Base-by-base conservation (phyloP, 257 asterid genomes). In the Nicotiana paniculata region DNA sequence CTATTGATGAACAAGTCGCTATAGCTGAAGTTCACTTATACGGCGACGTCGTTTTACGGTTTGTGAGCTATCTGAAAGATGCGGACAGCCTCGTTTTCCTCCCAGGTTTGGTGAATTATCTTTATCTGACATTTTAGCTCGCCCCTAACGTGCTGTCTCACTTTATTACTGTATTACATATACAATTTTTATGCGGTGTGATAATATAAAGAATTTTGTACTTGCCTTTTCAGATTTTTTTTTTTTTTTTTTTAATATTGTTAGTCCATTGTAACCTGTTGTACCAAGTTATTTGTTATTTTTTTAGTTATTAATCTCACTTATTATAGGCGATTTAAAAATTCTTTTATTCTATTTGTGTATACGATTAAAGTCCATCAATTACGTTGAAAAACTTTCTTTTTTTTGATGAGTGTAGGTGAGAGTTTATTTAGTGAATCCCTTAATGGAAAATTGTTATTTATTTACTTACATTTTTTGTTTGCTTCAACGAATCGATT, bases 21-120 rank as follows among this genome's bases (percentile, higher is more conserved):
- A 33, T 95, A 1, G 93, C 97, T 1, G 99, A 95, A 74, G 86
- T 95, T 28, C 95, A 90, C 74, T 76, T 95, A 15, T 95, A 93
- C 51, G 99, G 99, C 2, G 98, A 93, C 74, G 89, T 91, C 21
- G 97, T 93, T 9, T 65, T 95, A 77, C 90, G 97, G 1, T 88
- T 83, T n/a, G 82, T 95, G n/a, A 93, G 97, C 84, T 83, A 77
- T 62, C 81, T 72, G 4, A 54, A 67, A 16, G 58, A 2, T 10
- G 21, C 64, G 24, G 81, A 77, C 13, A 79, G 55, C 54, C 48
- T 54, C 39, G 70, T 15, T 21, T 91, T 93, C 64, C 75, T 93
- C 8, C 98, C 99, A 0, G 96, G 93, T n/a, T 39, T 24, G 24
- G n/a, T 69, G 58, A n/a, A 10, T 39, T 4, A 39, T 48, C 5